Evolutionary conservation across 2,329 filamentous ascomycete species (phyloP).

Genomic region (Diaporthe sp.): DNA sequence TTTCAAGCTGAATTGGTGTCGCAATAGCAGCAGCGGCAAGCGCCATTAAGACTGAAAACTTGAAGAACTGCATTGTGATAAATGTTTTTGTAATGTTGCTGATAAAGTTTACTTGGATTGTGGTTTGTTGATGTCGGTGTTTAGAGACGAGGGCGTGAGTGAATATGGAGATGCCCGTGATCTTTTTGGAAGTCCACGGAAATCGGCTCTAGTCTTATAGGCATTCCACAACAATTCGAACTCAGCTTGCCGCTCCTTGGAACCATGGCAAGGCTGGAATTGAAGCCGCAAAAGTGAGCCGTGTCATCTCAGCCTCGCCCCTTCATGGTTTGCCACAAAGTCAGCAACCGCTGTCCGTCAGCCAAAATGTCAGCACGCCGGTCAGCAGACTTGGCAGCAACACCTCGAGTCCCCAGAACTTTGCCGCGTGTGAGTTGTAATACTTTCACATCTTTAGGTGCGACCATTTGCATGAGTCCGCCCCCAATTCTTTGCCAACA

Average conservation of each 20-base stretch:
- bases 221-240: rapidly evolving
- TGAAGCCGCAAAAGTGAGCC: background rate
- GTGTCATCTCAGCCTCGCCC: slow-evolving; percentile 1
- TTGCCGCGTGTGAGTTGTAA: background rate
- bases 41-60: background rate
- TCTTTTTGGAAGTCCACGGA: no score
- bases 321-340: background rate
- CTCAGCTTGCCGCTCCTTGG: rapidly evolving
- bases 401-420: background rate
- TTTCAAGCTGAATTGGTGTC: background rate
- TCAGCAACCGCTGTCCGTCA: background rate
- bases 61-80: background rate
- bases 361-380: slow-evolving; percentile 6
- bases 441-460: background rate
- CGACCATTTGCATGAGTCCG: background rate
- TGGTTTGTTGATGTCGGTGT: background rate
- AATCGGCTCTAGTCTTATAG: background rate
- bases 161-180: background rate
- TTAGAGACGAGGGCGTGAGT: background rate
- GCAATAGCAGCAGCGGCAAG: background rate
- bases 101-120: background rate
- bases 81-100: background rate
- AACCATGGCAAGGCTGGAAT: background rate
- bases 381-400: background rate
- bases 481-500: background rate